Evolutionary conservation across 306 rosid genomes (phyloP), one percentile per base, ranked within the genome.

Genomic region (Malus sieversii): DNA sequence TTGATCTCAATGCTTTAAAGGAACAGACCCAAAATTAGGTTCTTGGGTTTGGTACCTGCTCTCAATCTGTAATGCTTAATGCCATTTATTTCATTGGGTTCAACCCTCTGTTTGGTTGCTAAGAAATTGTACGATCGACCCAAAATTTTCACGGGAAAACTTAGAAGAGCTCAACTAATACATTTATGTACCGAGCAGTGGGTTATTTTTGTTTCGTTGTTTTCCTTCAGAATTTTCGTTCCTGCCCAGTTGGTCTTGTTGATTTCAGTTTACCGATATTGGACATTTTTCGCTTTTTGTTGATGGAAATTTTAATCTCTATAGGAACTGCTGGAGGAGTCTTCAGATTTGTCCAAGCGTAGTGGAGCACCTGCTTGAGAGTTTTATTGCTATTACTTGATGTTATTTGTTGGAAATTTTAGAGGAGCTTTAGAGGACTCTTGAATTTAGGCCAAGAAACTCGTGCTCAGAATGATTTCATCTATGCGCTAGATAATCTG

Each of bases 321-420:
- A 15, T 76, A 78, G 86, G 82, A 80, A 22, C 73, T 76, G 65
- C 64, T 80, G 72, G 62, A 9, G 62, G 77, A 44, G 29, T 80
- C 70, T 71, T 70, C 40, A 60, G 71, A 78, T 77, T 77, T 73
- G 70, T 69, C 80, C 79, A 29, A 51, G 32, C 25, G 3, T 65
- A 72, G 66, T 66, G 22, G 69, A 74, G 66, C 57, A 52, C 67
- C 58, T 68, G n/a, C 68, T 74, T 42, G 58, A 61, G 78, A 68
- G 74, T 73, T 79, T 20, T 60, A 61, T 55, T 76, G 75, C 71
- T 58, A 72, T 32, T 73, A 67, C 75, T 42, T 23, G 77, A 46
- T 74, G 23, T 40, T 14, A 7, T 69, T 42, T 66, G 7, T 3
- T 63, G 67, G 57, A 55, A 30, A 23, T 62, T 77, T 45, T 30